Conservation (phyloP, 2,329 filamentous ascomycete genomes). For the Penicillium sclerotiorum region DNA sequence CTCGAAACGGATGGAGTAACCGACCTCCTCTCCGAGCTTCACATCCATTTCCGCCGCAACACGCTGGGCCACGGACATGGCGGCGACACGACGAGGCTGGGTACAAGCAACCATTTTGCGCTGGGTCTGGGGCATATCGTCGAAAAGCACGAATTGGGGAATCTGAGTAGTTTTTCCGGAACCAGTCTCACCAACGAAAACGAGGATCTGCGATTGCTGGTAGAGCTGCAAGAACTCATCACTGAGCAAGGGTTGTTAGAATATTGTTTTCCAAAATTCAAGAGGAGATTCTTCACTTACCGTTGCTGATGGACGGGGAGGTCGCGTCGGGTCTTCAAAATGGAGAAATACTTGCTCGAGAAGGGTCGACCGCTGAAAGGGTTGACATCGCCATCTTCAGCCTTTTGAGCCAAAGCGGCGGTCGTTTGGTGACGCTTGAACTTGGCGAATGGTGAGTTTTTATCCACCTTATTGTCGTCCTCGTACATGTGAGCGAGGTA, state of each 20-base stretch:
- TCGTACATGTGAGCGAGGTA: conserved; percentile 88
- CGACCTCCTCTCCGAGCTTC: conserved; percentile 87
- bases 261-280: background rate
- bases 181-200: conserved; percentile 98
- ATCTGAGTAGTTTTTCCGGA: conserved; percentile 99
- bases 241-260: conserved; percentile 36
- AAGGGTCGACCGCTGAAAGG: conserved; percentile 80
- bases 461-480: conserved; percentile 37
- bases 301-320: conserved; percentile 92
- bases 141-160: conserved; percentile 95
- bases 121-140: conserved; percentile 85
- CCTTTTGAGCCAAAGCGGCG: conserved; percentile 68
- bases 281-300: conserved; percentile 45
- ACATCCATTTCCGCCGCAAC: conserved; percentile 97
- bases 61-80: conserved; percentile 98
- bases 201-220: conserved; percentile 91
- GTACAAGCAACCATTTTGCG: conserved; percentile 95
- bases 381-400: conserved; percentile 80
- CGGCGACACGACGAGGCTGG: conserved; percentile 94
- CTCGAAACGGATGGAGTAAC: conserved; percentile 99
- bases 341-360: conserved; percentile 84
- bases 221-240: conserved; percentile 93
- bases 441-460: conserved; percentile 59
- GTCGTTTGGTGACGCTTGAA: conserved; percentile 82
- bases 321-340: conserved; percentile 78